A percentile compares a stretch with the other conserved stretches of the same genome.
Evolutionary conservation across 257 asterid species (phyloP).

Genomic region (Solanum lycopersicoides): DNA sequence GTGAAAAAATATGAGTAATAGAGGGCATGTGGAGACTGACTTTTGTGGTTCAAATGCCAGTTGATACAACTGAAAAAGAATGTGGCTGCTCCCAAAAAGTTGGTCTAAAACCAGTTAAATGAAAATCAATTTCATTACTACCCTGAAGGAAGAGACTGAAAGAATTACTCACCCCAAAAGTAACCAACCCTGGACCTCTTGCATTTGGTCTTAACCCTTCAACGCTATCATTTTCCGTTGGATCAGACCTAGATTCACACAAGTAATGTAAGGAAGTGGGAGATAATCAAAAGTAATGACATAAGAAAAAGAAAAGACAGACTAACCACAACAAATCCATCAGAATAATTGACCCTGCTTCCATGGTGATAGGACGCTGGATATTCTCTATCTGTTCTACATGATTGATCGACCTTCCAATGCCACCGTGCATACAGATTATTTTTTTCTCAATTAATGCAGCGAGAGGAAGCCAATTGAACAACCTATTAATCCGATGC

Average conservation of each 20-base stretch:
- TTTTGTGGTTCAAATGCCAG: neutral
- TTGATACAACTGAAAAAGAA: neutral
- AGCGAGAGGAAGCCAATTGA: conserved; percentile 98
- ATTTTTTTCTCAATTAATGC: conserved; percentile 95
- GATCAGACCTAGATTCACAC: conserved; percentile 80
- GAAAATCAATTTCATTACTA: neutral
- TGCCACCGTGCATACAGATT: conserved; percentile 99
- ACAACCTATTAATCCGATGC: conserved; percentile 92
- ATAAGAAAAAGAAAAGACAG: neutral
- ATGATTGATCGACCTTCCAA: conserved; percentile 97
- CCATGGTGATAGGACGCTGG: conserved; percentile 99
- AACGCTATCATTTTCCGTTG: conserved; percentile 98
- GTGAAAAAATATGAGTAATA: neutral
- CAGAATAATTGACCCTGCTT: conserved; percentile 94
- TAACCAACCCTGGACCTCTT: conserved; percentile 99
- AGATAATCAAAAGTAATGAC: neutral
- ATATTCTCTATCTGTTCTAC: conserved; percentile 87
- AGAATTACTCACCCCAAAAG: conserved; percentile 77
- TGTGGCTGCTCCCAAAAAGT: neutral
- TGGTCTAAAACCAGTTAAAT: neutral
- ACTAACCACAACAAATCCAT: conserved; percentile 96
- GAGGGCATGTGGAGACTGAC: neutral
- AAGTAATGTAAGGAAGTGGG: neutral
- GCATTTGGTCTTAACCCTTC: conserved; percentile 99
- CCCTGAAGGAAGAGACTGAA: neutral